Base-by-base conservation (phyloP, 1,139 yeast genomes). In the Schizosaccharomyces versatilis region DNA sequence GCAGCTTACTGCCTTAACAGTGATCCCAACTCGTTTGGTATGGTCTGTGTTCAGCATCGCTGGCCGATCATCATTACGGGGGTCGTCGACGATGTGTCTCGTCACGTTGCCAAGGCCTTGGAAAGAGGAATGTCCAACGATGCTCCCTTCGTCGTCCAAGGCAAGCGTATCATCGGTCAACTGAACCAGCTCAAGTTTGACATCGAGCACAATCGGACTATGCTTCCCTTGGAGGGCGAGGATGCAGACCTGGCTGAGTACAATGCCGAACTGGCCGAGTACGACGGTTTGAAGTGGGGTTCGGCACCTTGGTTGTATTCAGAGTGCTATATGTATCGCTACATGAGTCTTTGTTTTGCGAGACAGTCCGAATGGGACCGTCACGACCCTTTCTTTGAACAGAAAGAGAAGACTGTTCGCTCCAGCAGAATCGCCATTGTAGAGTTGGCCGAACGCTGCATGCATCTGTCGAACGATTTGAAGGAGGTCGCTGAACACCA, bases 271-370 rank as follows among this genome's bases (percentile, higher is more conserved):
- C 70, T 84, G 56, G 62, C 66, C 17, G 61, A 63, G 6, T 64
- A 81, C 52, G 68, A 63, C 8, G 62, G 62, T 24, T 58, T 67
- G 59, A 75, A 81, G 17, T 90, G 96, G 97, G 70, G 73, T 58
- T 73, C 80, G n/a, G 94, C 90, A 0, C 95, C 95, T 17, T 90
- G 99, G 99, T 71, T 90, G 56, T 81, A 73, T 63, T 72, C 84
- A 54, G 99, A 93, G 67, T 82, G 95, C 66, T 81, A 81, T 65
- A 66, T 90, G 59, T 90, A 90, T 69, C 78, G 94, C 58, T 67
- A 73, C 57, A 70, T 86, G 56, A 77, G 80, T 63, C 58, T 61
- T 61, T 69, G 42, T 64, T 70, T 61, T 69, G 80, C 65, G 64
- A 71, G 56, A 57, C 66, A 55, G 15, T 66, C 57, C 59, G 68